Evolutionary conservation across 1,139 yeast species (phyloP).

Genomic region (Saccharomycopsis phalli): DNA sequence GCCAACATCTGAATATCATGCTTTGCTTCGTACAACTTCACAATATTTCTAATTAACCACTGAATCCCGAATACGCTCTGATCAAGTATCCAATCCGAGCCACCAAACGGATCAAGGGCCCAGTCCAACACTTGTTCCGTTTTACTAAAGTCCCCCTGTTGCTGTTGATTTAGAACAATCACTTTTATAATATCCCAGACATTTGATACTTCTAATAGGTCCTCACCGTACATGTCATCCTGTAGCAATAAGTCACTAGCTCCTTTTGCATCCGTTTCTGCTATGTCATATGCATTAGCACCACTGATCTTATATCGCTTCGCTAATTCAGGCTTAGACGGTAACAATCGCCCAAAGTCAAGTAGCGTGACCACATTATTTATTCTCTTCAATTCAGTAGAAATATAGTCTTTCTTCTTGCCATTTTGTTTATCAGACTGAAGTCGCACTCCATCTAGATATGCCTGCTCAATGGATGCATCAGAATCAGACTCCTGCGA

Average conservation of each 20-base stretch:
- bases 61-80: constrained; percentile 62
- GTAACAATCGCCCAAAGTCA: constrained; percentile 64
- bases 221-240: constrained; percentile 4
- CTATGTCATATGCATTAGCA: constrained; percentile 14
- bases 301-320: constrained; percentile 61
- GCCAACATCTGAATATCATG: constrained; percentile 86
- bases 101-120: no score
- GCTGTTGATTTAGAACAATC: constrained; percentile 8
- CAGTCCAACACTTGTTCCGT: no score
- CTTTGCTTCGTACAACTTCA: constrained; percentile 52
- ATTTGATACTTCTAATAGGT: constrained; percentile 10
- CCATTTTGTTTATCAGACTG: background rate
- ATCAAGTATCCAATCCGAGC: constrained; percentile 9
- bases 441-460: constrained; percentile 37
- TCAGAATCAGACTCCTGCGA: constrained; percentile 56
- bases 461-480: constrained; percentile 62
- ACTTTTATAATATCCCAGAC: constrained; percentile 18
- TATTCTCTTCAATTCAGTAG: constrained; percentile 8
- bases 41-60: constrained; percentile 60
- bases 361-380: constrained; percentile 52
- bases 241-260: constrained; percentile 6
- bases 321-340: constrained; percentile 72
- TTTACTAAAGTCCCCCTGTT: constrained; percentile 5
- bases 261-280: constrained; percentile 13
- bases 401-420: no score